Base-by-base conservation (phyloP, 805 yeast genomes). In the Blastobotrys muscicola region DNA sequence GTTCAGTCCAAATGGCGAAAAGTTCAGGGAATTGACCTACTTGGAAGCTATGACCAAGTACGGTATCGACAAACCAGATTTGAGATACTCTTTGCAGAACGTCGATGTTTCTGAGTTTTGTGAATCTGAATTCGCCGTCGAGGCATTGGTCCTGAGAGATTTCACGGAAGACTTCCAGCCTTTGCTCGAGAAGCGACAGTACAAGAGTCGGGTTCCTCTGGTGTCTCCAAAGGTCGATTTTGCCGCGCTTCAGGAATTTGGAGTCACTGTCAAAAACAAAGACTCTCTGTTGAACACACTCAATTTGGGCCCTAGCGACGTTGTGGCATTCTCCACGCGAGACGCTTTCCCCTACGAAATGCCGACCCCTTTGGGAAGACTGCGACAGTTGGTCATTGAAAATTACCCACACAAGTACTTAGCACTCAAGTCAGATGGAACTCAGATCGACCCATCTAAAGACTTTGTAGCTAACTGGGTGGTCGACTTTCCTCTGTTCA, bases 1-100 rank as follows among this genome's bases (percentile, higher is more conserved):
- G 12, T 12, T 12, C 9, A 9, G 32, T 13, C 29, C 10, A 2
- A 29, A 14, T 6, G 20, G 10, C 4, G 36, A 23, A 10, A 31
- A 30, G 8, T 52, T 55, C 38, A 34, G 36, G 4, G 37, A 42
- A 7, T 53, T 90, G 45, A 66, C 75, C 1, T 92, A 92, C 55
- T 51, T 60, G 0, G 81, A 84, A 2, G 95, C 86, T 0, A 69
- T 92, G 61, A 58, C 74, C 1, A 68, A 64, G 13, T 92, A 78
- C 56, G 98, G 98, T 11, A 83, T 89, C 41, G 98, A 92, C 59
- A 92, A 92, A 60, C 98, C 98, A 0, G 97, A 92, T 60, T 63
- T 92, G 50, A 70, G 97, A 48, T 57, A 52, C 15, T 57, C 65
- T 1, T 50, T 85, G 29, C 57, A 68, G 30, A 74, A 86, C 35